Base-by-base conservation (phyloP, 805 yeast species). In the Starmerella stellata region DNA sequence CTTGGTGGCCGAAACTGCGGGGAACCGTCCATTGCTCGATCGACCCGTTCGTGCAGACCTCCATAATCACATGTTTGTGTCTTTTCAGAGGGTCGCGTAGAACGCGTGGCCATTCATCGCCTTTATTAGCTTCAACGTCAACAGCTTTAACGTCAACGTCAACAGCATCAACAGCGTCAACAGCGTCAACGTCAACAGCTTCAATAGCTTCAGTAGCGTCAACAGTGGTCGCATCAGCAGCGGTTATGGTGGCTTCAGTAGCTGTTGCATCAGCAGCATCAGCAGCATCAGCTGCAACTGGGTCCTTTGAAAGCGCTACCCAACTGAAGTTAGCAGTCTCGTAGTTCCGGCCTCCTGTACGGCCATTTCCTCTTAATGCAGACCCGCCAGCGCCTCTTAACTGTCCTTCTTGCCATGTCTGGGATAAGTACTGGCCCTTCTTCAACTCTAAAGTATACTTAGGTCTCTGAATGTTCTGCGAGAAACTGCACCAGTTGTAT, bases 1-100 rank as follows among this genome's bases (percentile, higher is more conserved):
- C 72, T 44, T 72, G 77, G 44, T 72, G 72, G 4, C 81, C 78
- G 39, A 70, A 65, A 16, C 92, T 74, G 54, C 75, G 78, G 0
- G 95, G 77, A 2, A 90, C 69, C 14, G 75, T 75, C 94, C 95
- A 83, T 42, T 75, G 73, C 58, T 87, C 95, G 32, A 87, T 58
- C 35, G 69, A 67, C 1, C 95, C 95, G 0, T 85, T 70, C 1
- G 81, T 72, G 62, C 95, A 82, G 2, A 83, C 68, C 46, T 74
- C 78, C 55, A 85, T 64, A 19, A 72, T 62, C 15, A 87, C 90
- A 59, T 83, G 92, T 3, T 83, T 81, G 53, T 81, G 79, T 36
- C 77, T 68, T 52, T 82, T 81, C 51, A 68, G 47, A 2, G 96
- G 96, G 17, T 67, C 68, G 27, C 66, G 65, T 40, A 60, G 35